Percentiles rank a stretch among this genome's conserved stretches.
Conservation (phyloP, 176 grass and related monocot genomes). For the Elymus sibiricus region DNA sequence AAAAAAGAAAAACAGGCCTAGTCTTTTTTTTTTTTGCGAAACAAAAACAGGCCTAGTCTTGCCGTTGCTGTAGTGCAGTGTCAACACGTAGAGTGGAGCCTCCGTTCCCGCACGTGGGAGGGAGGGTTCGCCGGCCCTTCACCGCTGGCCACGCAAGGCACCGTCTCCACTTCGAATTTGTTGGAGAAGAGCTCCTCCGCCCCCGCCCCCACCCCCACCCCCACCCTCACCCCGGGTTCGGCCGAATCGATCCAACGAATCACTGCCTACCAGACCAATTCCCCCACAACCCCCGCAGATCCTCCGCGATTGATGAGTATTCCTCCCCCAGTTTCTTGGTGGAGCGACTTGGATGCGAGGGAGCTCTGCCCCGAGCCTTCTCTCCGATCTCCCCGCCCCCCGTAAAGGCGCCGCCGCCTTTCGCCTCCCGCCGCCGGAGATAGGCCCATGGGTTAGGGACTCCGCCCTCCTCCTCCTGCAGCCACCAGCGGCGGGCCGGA, state of each 20-base stretch:
- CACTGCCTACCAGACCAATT: not conserved
- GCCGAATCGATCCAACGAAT: not conserved
- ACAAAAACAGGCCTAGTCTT: no score
- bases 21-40: no score
- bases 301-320: slow-evolving; percentile 47
- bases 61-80: no score
- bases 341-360: slow-evolving; percentile 40
- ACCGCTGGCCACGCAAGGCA: not conserved
- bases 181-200: not conserved
- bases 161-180: not conserved
- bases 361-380: slow-evolving; percentile 27
- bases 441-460: slow-evolving; percentile 39
- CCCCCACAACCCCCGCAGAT: not conserved
- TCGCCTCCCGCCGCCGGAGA: not conserved
- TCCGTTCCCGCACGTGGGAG: not conserved
- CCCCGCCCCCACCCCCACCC: not conserved
- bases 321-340: slow-evolving; percentile 17
- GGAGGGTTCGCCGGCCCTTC: not conserved
- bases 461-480: not conserved
- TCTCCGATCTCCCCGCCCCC: slow-evolving; percentile 13
- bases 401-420: not conserved
- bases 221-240: not conserved
- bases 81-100: not conserved
- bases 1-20: no score
- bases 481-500: slow-evolving; percentile 20